Conservation (phyloP, 345 rosid genomes). For the Angophora floribunda region DNA sequence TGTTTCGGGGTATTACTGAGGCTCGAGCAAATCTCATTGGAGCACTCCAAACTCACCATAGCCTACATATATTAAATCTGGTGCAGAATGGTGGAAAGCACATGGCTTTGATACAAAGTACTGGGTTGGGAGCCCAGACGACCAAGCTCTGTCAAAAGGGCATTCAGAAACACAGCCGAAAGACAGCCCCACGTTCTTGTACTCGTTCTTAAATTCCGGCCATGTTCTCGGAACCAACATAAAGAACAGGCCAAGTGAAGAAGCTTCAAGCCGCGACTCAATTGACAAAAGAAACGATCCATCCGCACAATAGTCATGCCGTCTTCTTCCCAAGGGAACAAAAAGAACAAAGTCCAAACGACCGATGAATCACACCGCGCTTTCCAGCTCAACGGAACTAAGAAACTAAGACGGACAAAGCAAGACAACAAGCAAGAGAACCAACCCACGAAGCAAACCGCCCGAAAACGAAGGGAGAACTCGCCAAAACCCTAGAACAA, state of each 20-base stretch:
- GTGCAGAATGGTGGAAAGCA: background rate
- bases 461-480: background rate
- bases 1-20: background rate
- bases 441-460: background rate
- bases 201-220: background rate
- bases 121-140: background rate
- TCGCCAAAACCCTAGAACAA: background rate
- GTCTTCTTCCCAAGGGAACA: background rate
- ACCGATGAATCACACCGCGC: background rate
- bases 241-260: background rate
- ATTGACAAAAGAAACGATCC: background rate
- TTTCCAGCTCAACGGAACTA: background rate
- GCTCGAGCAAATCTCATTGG: background rate
- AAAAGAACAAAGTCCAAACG: background rate
- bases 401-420: background rate
- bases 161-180: background rate
- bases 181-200: background rate
- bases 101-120: background rate
- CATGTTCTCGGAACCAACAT: background rate
- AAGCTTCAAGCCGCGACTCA: background rate
- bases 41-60: background rate
- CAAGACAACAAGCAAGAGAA: background rate
- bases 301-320: background rate
- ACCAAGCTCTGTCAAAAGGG: background rate
- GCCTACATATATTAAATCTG: background rate